phyloP scores from a whole-genome alignment of 176 grass and related monocot genomes.

The Zoysia pacifica region DNA sequence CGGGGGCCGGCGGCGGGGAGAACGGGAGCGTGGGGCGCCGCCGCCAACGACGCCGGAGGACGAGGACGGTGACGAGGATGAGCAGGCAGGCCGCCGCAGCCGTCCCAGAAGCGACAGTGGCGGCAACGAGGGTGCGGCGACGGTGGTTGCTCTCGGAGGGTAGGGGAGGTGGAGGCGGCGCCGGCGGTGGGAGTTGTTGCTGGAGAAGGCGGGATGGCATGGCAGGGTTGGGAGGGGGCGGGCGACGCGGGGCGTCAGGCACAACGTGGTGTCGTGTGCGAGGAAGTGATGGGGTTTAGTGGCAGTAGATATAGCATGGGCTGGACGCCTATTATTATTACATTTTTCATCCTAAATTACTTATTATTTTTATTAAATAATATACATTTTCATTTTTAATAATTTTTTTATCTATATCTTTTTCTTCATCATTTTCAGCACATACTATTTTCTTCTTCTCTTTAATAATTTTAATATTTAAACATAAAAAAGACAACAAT shows the following conservation, averaged over 20 bases:
- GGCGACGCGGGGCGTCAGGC: not conserved
- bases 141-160: not conserved
- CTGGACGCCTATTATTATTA: no score
- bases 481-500: no score
- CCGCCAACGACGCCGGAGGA: conserved; percentile 1
- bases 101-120: not conserved
- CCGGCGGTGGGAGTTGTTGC: not conserved
- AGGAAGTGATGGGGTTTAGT: not conserved
- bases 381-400: no score
- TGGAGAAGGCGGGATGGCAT: conserved; percentile 39
- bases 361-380: no score
- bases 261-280: conserved; percentile 1
- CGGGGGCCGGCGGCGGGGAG: conserved; percentile 9
- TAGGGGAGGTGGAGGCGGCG: conserved; percentile 8
- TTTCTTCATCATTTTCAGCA: no score
- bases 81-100: not conserved
- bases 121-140: not conserved
- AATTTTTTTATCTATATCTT: no score
- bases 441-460: no score
- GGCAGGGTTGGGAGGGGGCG: not conserved
- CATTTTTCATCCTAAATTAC: no score
- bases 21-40: conserved; percentile 11
- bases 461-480: no score
- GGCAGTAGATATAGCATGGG: not conserved
- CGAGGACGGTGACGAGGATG: not conserved